Conservation (phyloP, 2,329 filamentous ascomycete species). For the Neophaeococcomyces aloes region DNA sequence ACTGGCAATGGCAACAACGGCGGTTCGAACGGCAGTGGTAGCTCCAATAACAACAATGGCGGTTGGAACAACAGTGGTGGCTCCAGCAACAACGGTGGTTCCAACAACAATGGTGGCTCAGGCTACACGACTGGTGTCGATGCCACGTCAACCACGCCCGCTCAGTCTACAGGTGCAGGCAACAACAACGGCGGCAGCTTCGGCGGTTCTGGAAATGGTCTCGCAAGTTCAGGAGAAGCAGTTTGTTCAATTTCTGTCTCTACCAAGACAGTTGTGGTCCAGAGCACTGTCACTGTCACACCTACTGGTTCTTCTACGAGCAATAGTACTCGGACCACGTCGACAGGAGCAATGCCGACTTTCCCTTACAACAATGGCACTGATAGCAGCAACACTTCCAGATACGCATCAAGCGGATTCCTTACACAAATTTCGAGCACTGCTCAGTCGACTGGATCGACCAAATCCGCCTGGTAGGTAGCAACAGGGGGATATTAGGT, state of each 20-base stretch:
- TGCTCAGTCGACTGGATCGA: background rate
- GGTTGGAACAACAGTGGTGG: background rate
- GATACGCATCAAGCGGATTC: slow-evolving; percentile 2
- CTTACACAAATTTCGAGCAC: background rate
- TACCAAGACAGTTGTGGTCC: slow-evolving; percentile 3
- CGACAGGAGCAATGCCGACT: background rate
- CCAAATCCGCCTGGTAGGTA: background rate
- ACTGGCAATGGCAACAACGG: background rate
- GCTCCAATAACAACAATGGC: background rate
- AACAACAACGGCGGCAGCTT: too few relatives aligned
- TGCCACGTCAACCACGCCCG: too few relatives aligned
- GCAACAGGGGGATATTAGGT: too few relatives aligned
- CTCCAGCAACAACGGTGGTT: too few relatives aligned
- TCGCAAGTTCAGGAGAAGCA: background rate
- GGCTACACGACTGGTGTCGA: too few relatives aligned
- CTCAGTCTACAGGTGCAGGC: too few relatives aligned
- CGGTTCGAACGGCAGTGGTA: background rate
- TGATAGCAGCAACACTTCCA: background rate
- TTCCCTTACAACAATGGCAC: slow-evolving; percentile 4
- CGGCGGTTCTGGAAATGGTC: too few relatives aligned
- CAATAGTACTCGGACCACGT: background rate
- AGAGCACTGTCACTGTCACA: slow-evolving; percentile 5
- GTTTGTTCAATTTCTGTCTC: slow-evolving; percentile 1
- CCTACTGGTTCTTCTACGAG: background rate
- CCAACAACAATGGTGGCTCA: too few relatives aligned